Base-by-base conservation (phyloP, 2,329 filamentous ascomycete species). In the Ilyonectria destructans region DNA sequence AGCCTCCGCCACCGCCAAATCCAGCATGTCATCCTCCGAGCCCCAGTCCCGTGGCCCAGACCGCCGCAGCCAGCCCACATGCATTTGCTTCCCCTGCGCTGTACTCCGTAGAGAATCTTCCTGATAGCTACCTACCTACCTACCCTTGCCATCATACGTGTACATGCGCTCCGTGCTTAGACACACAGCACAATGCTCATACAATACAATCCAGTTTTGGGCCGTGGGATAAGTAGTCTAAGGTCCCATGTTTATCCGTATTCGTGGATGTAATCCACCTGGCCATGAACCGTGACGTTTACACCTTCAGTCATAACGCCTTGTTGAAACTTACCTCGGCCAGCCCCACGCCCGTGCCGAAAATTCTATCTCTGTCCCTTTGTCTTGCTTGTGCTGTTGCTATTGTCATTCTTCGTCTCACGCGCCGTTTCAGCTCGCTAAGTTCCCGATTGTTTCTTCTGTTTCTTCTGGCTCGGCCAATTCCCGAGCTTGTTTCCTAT, bases 281-380 rank as follows among this genome's bases (percentile, higher is more conserved):
- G 21, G 21, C 31, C 46, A 43, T 58, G 54, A 64, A 58, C 61
- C 33, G 61, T 60, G 59, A 54, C 58, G 33, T 54, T 45, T 15
- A 19, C 33, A 19, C 17, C 21, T n/a, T 21, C n/a, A 35, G 49
- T 35, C 49, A 19, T 40, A 13, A 26, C 46, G 43, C 58, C 48
- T 21, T 51, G 43, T n/a, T 23, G 26, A 62, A 62, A 52, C 52
- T 58, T 73, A 67, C 72, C 72, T 74, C 72, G 72, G 72, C 33
- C 69, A 57, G 65, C 43, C n/a, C 43, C 43, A 33, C n/a, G 37
- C 46, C 60, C 23, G 62, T 73, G 45, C 71, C 71, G 63, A 72
- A 51, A 65, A 62, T 35, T 17, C 40, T 8, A n/a, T 10, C 17
- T 31, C n/a, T 57, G 40, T 55, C 52, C 58, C 54, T 59, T 35